A percentile compares a stretch with the other conserved stretches of the same genome.
Conservation (phyloP, 441 rosid genomes). For the Adansonia grandidieri region DNA sequence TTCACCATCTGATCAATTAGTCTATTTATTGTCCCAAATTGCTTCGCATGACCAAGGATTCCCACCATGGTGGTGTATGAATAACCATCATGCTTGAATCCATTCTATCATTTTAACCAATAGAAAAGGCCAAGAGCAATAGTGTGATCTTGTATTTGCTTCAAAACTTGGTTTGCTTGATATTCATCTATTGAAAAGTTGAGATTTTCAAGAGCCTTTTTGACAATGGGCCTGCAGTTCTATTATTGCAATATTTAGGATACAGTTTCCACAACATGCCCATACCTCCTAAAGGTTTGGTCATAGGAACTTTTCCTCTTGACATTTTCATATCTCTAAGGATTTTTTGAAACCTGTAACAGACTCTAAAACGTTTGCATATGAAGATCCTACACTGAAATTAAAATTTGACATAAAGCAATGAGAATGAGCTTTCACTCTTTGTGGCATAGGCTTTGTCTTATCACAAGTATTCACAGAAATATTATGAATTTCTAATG, state of each 20-base stretch:
- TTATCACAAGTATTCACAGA: constrained; percentile 43
- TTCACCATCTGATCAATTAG: constrained; percentile 78
- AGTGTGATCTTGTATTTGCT: constrained; percentile 71
- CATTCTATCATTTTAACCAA: constrained; percentile 71
- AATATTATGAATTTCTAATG: constrained; percentile 36
- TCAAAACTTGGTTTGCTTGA: constrained; percentile 90
- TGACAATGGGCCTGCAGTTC: constrained; percentile 76
- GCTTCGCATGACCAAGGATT: constrained; percentile 82
- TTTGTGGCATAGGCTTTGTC: constrained; percentile 52
- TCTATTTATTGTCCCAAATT: constrained; percentile 66
- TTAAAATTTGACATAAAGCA: constrained; percentile 38
- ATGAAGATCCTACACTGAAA: constrained; percentile 41
- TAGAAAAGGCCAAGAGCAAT: constrained; percentile 81
- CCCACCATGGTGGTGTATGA: constrained; percentile 97
- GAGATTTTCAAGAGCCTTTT: constrained; percentile 65
- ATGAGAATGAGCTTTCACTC: constrained; percentile 44
- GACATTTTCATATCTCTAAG: constrained; percentile 51
- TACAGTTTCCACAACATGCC: constrained; percentile 60
- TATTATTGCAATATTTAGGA: constrained; percentile 50
- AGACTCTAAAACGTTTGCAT: constrained; percentile 39
- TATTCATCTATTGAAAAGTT: constrained; percentile 60
- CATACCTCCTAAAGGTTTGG: constrained; percentile 47
- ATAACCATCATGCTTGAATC: constrained; percentile 84
- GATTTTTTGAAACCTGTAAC: constrained; percentile 37
- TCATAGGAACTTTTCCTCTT: constrained; percentile 36